These are phyloP conservation scores for Manihot esculenta DNA, from an alignment of 441 rosid genomes.

Conservation along the genomic window DNA sequence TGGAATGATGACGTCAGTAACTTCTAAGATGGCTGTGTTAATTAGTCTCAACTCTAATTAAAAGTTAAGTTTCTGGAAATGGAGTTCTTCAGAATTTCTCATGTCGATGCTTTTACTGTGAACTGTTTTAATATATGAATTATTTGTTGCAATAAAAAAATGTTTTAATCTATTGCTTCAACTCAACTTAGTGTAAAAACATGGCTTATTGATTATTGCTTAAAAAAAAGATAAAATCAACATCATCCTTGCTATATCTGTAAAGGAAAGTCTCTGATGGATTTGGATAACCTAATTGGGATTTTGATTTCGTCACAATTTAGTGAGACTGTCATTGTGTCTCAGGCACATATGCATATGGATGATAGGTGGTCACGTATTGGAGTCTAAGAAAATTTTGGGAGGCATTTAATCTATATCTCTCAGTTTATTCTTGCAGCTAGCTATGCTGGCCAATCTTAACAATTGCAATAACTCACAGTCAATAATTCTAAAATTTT, in stretches of 20 bases:
- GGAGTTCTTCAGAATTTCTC: background rate
- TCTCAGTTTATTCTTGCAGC: background rate
- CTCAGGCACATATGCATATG: background rate
- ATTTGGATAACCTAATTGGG: background rate
- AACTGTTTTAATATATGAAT: background rate
- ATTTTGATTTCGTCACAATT: background rate
- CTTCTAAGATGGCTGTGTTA: too few species aligned
- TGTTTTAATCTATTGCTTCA: background rate
- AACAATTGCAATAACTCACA: background rate
- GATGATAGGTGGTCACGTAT: background rate
- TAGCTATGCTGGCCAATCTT: background rate
- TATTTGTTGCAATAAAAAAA: background rate
- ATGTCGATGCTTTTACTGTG: background rate
- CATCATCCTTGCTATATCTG: background rate
- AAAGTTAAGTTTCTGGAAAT: background rate
- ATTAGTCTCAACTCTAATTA: slow-evolving; percentile 1
- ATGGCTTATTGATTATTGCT: background rate
- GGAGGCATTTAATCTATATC: background rate
- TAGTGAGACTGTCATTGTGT: background rate
- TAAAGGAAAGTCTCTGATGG: background rate
- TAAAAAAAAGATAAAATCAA: background rate
- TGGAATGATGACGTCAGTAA: background rate
- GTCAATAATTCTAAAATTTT: background rate
- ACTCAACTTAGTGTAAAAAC: background rate
- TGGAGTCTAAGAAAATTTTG: background rate